These are phyloP conservation scores for Aureobasidium melanogenum DNA, from an alignment of 2,329 filamentous ascomycete species.

Conservation along the genomic window DNA sequence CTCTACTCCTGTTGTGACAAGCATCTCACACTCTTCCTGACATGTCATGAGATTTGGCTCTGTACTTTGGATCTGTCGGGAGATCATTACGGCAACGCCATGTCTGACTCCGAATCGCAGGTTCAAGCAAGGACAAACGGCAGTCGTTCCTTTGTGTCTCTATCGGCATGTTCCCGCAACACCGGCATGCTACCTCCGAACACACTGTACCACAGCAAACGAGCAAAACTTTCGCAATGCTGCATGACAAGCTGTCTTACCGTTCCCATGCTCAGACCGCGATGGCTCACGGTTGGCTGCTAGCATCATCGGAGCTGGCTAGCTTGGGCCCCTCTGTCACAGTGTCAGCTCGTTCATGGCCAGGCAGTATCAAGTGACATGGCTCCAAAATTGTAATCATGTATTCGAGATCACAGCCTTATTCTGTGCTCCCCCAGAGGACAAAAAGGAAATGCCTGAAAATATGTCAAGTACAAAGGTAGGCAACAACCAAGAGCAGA, in stretches of 20 bases:
- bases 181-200: background rate
- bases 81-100: background rate
- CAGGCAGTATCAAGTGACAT: background rate
- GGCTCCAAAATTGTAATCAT: background rate
- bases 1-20: background rate
- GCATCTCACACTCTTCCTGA: background rate
- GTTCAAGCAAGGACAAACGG: slow-evolving; percentile 5
- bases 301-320: background rate
- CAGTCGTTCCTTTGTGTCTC: background rate
- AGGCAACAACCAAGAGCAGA: background rate
- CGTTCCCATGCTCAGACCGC: background rate
- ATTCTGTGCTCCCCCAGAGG: background rate
- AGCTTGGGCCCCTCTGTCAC: too few relatives aligned
- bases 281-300: background rate
- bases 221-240: background rate
- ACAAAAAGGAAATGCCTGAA: background rate
- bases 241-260: slow-evolving; percentile 4
- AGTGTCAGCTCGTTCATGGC: background rate
- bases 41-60: background rate
- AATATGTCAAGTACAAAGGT: background rate
- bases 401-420: background rate
- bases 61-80: background rate
- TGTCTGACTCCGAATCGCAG: slow-evolving; percentile 2
- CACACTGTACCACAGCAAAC: slow-evolving; percentile 2
- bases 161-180: background rate